Evolutionary conservation across 768 basidiomycete genomes (phyloP), one percentile per base, ranked within the genome.

Genomic region (Tylopilus sp.): DNA sequence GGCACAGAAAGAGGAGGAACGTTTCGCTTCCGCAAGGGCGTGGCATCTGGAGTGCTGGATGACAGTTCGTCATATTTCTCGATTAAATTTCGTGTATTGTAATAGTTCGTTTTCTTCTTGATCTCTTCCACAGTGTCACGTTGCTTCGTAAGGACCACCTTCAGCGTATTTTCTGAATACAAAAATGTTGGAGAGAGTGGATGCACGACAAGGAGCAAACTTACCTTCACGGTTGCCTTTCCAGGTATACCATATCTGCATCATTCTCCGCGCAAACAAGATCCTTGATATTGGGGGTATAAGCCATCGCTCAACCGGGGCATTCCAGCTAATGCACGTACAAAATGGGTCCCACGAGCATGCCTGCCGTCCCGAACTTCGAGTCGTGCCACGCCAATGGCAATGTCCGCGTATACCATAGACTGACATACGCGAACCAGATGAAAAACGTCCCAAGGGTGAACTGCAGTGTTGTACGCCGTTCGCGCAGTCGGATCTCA

Each of bases 91-190:
- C 89, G 85, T 25, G 94, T 99, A 11, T 82, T 82, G 65, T 99
- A 91, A 69, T 91, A 99, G 59, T 98, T 95, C 2, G 95, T 98
- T 67, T 90, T 93, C 74, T 93, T 92, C 78, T 99, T 99, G 58
- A 98, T 91, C 59, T 97, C 95, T 56, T 95, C 93, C 33, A 99
- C 80, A 63, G 90, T 93, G 21, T 78, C 76, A 18, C 90, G 85
- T 56, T 95, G 92, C 61, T 86, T 75, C 62, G 85, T 86, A 63
- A 88, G 77, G 4, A 94, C 73, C 1, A 69, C 68, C 50, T 86
- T 85, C 17, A 98, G 76, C 3, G 83, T 82, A 66, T 82, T 88
- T 70, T 98, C 95, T 97, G 64, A 22, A 47, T 17, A 45, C 9
- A 28, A 21, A 42, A 7, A 33, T 48, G 49, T 44, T 36, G 23